Evolutionary conservation across 2,329 filamentous ascomycete genomes (phyloP).

Genomic region (Chaetomium olivaceum): DNA sequence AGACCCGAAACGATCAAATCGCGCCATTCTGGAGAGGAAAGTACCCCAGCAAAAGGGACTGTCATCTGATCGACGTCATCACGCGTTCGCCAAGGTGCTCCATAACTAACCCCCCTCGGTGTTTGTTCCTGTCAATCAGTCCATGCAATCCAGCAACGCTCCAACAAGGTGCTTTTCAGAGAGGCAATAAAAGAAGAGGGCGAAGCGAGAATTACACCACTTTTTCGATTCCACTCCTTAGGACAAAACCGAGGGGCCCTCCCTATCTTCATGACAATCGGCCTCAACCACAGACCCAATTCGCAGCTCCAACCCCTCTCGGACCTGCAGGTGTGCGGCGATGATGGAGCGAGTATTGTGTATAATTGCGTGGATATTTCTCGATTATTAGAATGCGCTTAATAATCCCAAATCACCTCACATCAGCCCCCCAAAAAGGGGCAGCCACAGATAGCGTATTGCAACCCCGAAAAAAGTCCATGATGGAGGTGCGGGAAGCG

Average conservation of each 20-base stretch:
- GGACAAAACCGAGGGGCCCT: neutral
- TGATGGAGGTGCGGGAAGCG: neutral
- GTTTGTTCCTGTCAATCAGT: conserved; percentile 6
- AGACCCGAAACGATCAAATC: neutral
- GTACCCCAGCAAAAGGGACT: neutral
- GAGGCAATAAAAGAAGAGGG: neutral
- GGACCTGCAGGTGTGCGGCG: neutral
- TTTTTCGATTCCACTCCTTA: neutral
- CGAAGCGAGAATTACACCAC: neutral
- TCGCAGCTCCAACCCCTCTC: neutral
- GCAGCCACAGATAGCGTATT: neutral
- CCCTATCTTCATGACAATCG: neutral
- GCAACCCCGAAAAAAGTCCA: neutral
- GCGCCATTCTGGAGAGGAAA: neutral
- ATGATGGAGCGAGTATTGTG: neutral
- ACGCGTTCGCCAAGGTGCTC: neutral
- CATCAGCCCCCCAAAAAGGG: neutral
- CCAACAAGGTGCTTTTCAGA: neutral
- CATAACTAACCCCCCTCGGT: neutral
- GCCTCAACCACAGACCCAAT: neutral
- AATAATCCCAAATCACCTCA: neutral
- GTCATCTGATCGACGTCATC: conserved; percentile 14
- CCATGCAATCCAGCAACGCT: neutral
- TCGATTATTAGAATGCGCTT: neutral
- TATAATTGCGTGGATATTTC: neutral